phyloP scores from a whole-genome alignment of 345 rosid species.

The Eucalyptus guilfoylei region DNA sequence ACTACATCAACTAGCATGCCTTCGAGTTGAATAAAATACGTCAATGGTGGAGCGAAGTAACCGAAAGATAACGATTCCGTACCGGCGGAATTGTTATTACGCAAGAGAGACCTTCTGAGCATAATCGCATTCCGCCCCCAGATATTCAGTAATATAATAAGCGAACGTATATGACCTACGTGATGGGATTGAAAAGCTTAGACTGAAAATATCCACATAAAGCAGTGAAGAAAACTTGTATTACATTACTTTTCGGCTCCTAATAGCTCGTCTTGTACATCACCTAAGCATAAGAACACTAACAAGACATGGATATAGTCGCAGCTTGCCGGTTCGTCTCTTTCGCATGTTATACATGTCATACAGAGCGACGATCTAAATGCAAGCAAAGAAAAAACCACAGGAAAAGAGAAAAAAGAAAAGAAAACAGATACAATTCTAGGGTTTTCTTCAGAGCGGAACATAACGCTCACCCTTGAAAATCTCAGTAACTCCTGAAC shows the following conservation, averaged over 20 bases:
- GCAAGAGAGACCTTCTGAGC: background rate
- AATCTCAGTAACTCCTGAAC: background rate
- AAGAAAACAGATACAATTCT: background rate
- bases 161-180: background rate
- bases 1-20: background rate
- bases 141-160: background rate
- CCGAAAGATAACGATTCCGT: background rate
- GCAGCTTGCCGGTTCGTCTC: background rate
- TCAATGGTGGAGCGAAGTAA: background rate
- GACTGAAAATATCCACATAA: background rate
- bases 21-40: background rate
- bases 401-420: background rate
- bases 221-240: background rate
- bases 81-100: background rate
- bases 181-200: background rate
- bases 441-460: background rate
- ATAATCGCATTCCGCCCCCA: background rate
- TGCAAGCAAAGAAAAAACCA: background rate
- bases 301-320: background rate
- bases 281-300: background rate
- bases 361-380: background rate
- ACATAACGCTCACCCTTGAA: background rate
- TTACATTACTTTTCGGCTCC: background rate
- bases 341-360: background rate
- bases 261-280: background rate